Evolutionary conservation across 2,329 filamentous ascomycete species (phyloP).

Genomic region (Fusarium secorum): DNA sequence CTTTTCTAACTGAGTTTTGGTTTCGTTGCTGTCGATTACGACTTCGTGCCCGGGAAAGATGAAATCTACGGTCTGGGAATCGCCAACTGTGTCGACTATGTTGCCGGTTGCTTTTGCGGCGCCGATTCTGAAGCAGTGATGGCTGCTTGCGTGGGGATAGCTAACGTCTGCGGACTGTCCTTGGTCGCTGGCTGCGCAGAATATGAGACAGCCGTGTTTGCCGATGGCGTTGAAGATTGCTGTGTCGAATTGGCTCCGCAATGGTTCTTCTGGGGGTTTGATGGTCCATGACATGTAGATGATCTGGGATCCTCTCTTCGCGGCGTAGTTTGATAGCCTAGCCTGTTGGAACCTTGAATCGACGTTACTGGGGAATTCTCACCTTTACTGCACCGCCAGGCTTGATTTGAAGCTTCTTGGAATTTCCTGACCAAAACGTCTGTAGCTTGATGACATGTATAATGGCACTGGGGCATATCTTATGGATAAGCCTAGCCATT

Average conservation of each 20-base stretch:
- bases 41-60: neutral
- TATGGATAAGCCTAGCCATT: neutral
- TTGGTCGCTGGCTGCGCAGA: neutral
- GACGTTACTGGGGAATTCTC: accelerated
- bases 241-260: neutral
- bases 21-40: neutral
- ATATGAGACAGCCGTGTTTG: neutral
- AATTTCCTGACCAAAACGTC: neutral
- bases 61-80: neutral
- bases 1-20: neutral
- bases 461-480: neutral
- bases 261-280: neutral
- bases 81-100: constrained; percentile 2
- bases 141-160: constrained; percentile 6
- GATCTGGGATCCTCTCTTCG: neutral
- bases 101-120: constrained; percentile 12
- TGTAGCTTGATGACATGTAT: neutral
- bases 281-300: neutral
- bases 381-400: neutral
- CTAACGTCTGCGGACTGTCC: constrained; percentile 4
- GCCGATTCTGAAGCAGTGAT: constrained; percentile 12
- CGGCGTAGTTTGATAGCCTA: neutral
- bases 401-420: neutral
- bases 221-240: neutral
- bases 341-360: neutral